Base-by-base conservation (phyloP, 345 rosid genomes). In the Pugionium dolabratum region DNA sequence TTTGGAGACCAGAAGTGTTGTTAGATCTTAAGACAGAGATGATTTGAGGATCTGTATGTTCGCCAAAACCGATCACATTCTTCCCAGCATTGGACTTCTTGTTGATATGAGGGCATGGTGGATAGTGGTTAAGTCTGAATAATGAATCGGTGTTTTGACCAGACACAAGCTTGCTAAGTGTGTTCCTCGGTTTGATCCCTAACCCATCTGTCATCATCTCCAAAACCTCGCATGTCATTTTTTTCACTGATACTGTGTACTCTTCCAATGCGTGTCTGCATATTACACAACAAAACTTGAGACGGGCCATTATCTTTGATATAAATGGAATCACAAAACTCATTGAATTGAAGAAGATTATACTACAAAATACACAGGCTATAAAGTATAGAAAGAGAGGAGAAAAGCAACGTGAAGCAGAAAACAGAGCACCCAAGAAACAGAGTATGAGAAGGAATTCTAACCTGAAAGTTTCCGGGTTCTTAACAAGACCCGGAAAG, bases 21-120 rank as follows among this genome's bases (percentile, higher is more conserved):
- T 92, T 92, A 67, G 98, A 92, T 71, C 90, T 79, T 6, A 92
- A 59, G 44, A 87, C 77, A 27, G 98, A 89, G 46, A 92, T 67
- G 75, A 92, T 85, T 36, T 92, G 98, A 64, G 96, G 98, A 78
- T 92, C 98, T 6, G 96, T 85, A 68, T 92, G 95, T 68, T 87
- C 98, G 0, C 96, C 96, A 55, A 92, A 83, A n/a, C 96, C 96
- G 27, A 86, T 81, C 69, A 67, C 69, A 67, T 71, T 64, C 57
- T 53, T 54, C n/a, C 41, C 73, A 28, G 31, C 55, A 61, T 68
- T 33, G 54, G 50, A 28, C 6, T 52, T 66, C 33, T 37, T 44
- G 44, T 62, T 34, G 36, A 55, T 30, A 25, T 35, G 66, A 43
- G 74, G 78, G 72, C 82, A 82, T 49, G 85, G 76, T 59, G 84